Evolutionary conservation across 208 protist species (phyloP).

Genomic region (Phytomonas francai): DNA sequence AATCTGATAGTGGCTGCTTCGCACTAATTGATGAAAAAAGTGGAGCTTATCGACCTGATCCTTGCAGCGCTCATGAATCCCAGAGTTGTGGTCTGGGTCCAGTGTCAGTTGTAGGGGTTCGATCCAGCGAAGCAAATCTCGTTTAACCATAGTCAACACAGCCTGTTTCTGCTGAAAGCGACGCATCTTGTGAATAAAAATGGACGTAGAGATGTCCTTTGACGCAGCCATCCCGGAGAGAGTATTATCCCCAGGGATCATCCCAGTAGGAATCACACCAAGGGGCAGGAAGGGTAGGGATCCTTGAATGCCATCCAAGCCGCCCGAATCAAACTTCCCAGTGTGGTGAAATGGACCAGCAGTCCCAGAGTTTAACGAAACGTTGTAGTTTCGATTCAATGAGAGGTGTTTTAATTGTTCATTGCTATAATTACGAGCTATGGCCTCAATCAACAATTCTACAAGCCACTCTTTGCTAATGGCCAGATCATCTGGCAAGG

Average conservation of each 20-base stretch:
- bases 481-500: conserved; percentile 20
- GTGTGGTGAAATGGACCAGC: neutral
- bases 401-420: neutral
- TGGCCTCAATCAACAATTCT: conserved; percentile 23
- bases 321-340: neutral
- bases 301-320: neutral
- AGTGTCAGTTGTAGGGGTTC: neutral
- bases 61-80: neutral
- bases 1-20: neutral
- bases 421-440: conserved; percentile 8
- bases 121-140: neutral
- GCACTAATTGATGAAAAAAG: neutral
- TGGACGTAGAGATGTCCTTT: neutral
- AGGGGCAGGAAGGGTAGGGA: neutral
- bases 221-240: neutral
- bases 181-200: neutral
- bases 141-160: neutral
- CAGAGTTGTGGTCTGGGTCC: neutral
- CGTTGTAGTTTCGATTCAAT: neutral
- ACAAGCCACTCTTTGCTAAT: conserved; percentile 63
- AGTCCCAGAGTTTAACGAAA: neutral
- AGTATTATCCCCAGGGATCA: neutral
- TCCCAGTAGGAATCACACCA: neutral
- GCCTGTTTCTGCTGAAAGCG: neutral
- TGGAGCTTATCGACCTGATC: neutral